These are phyloP conservation scores for Leccinum subgranulosum DNA, from an alignment of 768 basidiomycete genomes.

Conservation along the genomic window DNA sequence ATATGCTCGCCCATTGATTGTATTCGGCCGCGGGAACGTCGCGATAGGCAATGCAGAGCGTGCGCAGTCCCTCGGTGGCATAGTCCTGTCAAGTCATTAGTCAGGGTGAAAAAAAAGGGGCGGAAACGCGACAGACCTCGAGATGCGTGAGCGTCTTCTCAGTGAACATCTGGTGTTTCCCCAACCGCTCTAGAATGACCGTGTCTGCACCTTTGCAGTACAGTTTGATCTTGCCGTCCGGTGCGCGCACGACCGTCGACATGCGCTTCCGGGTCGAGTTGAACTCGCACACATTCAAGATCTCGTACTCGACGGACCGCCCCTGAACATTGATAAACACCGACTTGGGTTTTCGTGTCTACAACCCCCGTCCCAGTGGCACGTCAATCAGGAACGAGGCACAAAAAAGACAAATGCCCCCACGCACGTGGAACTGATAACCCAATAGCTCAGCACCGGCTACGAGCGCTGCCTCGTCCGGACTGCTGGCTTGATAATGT, in stretches of 20 bases:
- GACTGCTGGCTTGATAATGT: slow-evolving; percentile 93
- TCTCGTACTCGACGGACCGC: slow-evolving; percentile 72
- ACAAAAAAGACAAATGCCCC: not conserved
- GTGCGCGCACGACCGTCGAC: slow-evolving; percentile 88
- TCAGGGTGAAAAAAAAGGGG: not conserved
- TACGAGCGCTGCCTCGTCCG: slow-evolving; percentile 96
- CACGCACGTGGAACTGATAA: slow-evolving; percentile 88
- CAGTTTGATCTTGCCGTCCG: slow-evolving; percentile 89
- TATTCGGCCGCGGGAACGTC: slow-evolving; percentile 93
- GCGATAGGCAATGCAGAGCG: slow-evolving; percentile 93
- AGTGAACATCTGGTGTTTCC: slow-evolving; percentile 76
- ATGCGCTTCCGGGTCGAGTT: slow-evolving; percentile 97
- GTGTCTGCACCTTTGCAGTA: slow-evolving; percentile 98
- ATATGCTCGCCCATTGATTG: slow-evolving; percentile 80
- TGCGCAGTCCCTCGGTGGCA: slow-evolving; percentile 94
- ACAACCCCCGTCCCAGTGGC: not conserved
- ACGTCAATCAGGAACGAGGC: not conserved
- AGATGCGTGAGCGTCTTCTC: slow-evolving; percentile 88
- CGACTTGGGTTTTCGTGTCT: slow-evolving; percentile 96
- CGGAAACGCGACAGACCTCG: slow-evolving; percentile 53
- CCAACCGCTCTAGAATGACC: slow-evolving; percentile 92
- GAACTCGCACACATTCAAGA: slow-evolving; percentile 98
- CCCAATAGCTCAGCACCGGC: slow-evolving; percentile 90
- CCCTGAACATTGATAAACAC: slow-evolving; percentile 86
- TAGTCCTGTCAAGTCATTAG: slow-evolving; percentile 62